Evolutionary conservation across 1,284 basidiomycete species (phyloP), one percentile per base, ranked within the genome.

Genomic region (Porogramme epimiltina): DNA sequence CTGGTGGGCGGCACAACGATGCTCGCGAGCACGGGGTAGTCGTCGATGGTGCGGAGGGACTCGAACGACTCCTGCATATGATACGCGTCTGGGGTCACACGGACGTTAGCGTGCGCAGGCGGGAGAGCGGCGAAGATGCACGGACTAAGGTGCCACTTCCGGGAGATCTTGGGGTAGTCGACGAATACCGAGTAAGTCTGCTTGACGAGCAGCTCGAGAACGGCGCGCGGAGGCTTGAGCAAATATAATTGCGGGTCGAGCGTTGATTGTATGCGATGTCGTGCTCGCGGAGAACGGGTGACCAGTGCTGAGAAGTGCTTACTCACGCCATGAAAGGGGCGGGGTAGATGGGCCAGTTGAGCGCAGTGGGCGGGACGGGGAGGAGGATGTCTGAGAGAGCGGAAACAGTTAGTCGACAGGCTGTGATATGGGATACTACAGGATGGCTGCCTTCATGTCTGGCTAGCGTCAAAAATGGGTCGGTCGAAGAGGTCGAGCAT

Each of bases 21-120:
- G 28, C 62, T 61, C 9, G 76, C 74, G 33, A 90, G 75, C 38
- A 74, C 65, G 3, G 80, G 79, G 38, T 81, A 69, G 50, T 87
- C 79, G 48, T 85, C 78, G 49, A 90, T 75, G 1, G 80, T 83
- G 41, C 65, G 70, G 28, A 90, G 75, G 45, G 72, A 71, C 45
- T 82, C 74, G 33, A 82, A 65, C 0, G 84, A 79, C 33, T 70
- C 72, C 37, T 70, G 67, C 3, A 71, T 74, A 54, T 70, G 74
- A 55, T 75, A 75, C 6, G 74, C 74, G 53, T 74, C 73, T 75
- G 53, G 16, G 24, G 16, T 31, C 22, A 39, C 15, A 39, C 34
- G 49, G 49, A 36, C 5, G 25, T 34, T 3, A 39, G 19, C 47
- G 33, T 41, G 42, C 15, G 4, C 18, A 15, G 33, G 20, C 37